Conservation (phyloP, 2,329 filamentous ascomycete species). For the Sporothrix schenckii region DNA sequence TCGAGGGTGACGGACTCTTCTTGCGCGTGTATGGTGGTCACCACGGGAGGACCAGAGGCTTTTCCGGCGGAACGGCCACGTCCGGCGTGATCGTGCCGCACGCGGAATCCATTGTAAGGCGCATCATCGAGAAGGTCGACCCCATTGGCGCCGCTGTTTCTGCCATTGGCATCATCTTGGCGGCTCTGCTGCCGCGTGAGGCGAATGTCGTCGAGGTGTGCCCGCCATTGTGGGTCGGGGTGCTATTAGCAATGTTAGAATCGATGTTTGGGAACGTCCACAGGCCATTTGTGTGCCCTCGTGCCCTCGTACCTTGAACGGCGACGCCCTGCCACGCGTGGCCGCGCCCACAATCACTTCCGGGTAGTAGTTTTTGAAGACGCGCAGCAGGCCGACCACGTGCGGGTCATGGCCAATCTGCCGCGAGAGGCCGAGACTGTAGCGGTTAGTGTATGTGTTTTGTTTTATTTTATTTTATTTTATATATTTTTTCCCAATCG, state of each 20-base stretch:
- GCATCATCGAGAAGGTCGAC: constrained; percentile 38
- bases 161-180: constrained; percentile 43
- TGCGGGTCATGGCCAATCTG: constrained; percentile 72
- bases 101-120: constrained; percentile 62
- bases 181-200: constrained; percentile 56
- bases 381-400: constrained; percentile 71
- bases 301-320: constrained; percentile 58
- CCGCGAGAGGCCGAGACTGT: constrained; percentile 59
- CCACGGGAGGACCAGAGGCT: constrained; percentile 57
- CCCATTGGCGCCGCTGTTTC: constrained; percentile 12
- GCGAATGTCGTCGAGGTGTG: constrained; percentile 68
- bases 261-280: neutral
- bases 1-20: constrained; percentile 72
- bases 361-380: constrained; percentile 91
- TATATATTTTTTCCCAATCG: too few species aligned
- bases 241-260: constrained; percentile 51
- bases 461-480: too few species aligned
- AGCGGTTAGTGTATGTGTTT: constrained; percentile 30
- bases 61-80: constrained; percentile 38
- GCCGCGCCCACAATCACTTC: constrained; percentile 79
- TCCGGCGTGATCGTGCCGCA: constrained; percentile 53
- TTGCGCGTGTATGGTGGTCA: constrained; percentile 73
- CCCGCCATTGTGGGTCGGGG: constrained; percentile 75
- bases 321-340: constrained; percentile 61
- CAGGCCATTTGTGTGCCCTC: neutral